Base-by-base conservation (phyloP, 805 yeast genomes). In the Candida cerambycidarum region DNA sequence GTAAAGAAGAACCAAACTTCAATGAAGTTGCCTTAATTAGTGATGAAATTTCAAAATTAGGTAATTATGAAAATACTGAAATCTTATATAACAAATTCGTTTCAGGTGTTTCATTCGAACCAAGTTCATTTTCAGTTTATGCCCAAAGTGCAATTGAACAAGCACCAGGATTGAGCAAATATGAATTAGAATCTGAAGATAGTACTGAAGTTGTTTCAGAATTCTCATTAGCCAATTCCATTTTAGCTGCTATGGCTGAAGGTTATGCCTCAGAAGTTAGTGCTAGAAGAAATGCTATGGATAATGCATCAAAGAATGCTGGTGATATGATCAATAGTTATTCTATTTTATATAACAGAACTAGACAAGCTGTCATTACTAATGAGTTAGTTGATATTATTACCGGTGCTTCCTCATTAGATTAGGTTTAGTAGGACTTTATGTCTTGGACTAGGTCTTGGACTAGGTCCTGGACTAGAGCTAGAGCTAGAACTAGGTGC, bases 201-300 rank as follows among this genome's bases (percentile, higher is more conserved):
- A 77, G 85, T 43, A 79, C 95, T 60, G 81, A 76, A 51, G 83
- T 86, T 52, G 70, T 87, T 57, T 67, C 95, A 53, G 95, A 90
- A 74, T 89, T 86, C 75, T 78, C 95, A 38, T 78, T 93, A 57
- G 90, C 98, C 54, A 90, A 88, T 80, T 80, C 89, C 61, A 78
- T 92, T 59, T 80, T 85, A 67, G 73, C 90, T 61, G 97, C 96
- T 48, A 79, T 90, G 79, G 92, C 97, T 53, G 97, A 93, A 68
- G 98, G 97, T 71, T 90, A 92, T 72, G 97, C 98, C 49, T 87
- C 98, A 46, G 99, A 92, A 79, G 80, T 90, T 55, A 85, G 95
- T 53, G 97, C 99, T 48, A 90, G 99, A 83, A 90, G 99, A 83
- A 92, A 89, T 68, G 98, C 99, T 57, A 92, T 92, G 99, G 99